These are phyloP conservation scores for Aspergillus candidus DNA, from an alignment of 2,329 filamentous ascomycete genomes.

Conservation along the genomic window DNA sequence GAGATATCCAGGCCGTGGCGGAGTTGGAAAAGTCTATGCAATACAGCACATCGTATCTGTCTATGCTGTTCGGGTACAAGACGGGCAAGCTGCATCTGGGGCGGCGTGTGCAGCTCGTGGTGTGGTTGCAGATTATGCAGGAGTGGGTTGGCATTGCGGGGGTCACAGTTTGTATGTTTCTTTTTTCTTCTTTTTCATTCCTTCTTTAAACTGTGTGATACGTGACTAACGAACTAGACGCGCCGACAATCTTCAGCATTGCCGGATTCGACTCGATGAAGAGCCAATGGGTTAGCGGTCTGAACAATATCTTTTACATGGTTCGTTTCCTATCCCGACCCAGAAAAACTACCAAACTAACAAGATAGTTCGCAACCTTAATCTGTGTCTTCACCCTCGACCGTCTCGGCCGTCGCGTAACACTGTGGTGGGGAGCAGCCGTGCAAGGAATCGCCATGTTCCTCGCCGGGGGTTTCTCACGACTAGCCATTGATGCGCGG, in stretches of 20 bases:
- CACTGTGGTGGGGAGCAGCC: slow-evolving; percentile 61
- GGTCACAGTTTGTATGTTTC: slow-evolving; percentile 52
- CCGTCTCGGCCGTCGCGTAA: slow-evolving; percentile 62
- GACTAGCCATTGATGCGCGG: slow-evolving; percentile 47
- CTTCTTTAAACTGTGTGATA: neutral
- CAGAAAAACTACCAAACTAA: neutral
- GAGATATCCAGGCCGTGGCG: slow-evolving; percentile 61
- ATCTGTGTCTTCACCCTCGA: slow-evolving; percentile 66
- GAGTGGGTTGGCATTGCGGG: slow-evolving; percentile 66
- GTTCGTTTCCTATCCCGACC: slow-evolving; percentile 21
- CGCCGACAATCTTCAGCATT: slow-evolving; percentile 57
- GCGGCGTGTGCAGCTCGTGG: slow-evolving; percentile 61
- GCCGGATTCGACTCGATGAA: slow-evolving; percentile 59
- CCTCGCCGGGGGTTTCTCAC: slow-evolving; percentile 57
- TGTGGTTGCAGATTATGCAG: slow-evolving; percentile 67
- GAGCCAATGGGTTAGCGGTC: slow-evolving; percentile 58
- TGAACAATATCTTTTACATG: slow-evolving; percentile 54
- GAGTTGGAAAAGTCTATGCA: slow-evolving; percentile 55
- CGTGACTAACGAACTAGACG: slow-evolving; percentile 22
- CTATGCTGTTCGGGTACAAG: slow-evolving; percentile 62
- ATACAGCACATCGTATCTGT: slow-evolving; percentile 51
- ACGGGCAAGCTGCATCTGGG: slow-evolving; percentile 61
- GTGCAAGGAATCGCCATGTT: slow-evolving; percentile 64
- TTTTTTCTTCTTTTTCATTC: neutral
- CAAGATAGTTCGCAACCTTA: slow-evolving; percentile 54